A percentile compares a stretch with the other conserved stretches of the same genome.
Evolutionary conservation across 192 early-diverging fungal species (phyloP).

Genomic region (Gorgonomyces haynaldii): DNA sequence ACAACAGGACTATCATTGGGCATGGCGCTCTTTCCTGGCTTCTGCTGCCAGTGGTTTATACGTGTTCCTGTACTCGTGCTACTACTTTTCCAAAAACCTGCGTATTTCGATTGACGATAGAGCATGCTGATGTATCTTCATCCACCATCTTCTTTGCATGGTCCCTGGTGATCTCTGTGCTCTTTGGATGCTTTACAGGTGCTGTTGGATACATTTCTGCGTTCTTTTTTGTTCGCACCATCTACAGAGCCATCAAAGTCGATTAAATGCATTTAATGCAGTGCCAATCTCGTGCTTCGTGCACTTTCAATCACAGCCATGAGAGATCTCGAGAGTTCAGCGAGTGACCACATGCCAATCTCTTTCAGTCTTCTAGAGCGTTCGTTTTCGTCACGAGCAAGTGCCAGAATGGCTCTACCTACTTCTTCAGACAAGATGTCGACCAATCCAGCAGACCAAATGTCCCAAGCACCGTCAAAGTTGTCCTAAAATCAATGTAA

Average conservation of each 20-base stretch:
- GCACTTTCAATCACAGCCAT: conserved; percentile 55
- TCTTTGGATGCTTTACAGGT: conserved; percentile 57
- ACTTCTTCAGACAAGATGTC: conserved; percentile 65
- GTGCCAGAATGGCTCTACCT: conserved; percentile 65
- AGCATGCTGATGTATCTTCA: conserved; percentile 31
- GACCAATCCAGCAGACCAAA: conserved; percentile 70
- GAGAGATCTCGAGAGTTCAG: conserved; percentile 52
- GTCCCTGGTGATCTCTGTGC: conserved; percentile 51
- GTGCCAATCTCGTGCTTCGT: conserved; percentile 28
- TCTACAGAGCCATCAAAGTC: conserved; percentile 68
- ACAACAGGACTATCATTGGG: conserved; percentile 64
- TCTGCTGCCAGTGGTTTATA: conserved; percentile 61
- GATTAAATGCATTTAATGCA: too few relatives aligned
- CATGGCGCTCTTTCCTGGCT: conserved; percentile 75
- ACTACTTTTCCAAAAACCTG: conserved; percentile 22
- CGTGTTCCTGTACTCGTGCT: conserved; percentile 63
- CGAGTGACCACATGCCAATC: conserved; percentile 72
- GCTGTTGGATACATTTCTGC: conserved; percentile 57
- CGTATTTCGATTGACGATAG: too few relatives aligned
- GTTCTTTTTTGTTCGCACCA: conserved; percentile 54
- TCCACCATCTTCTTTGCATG: conserved; percentile 59
- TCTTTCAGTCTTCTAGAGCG: conserved; percentile 62
- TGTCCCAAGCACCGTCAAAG: conserved; percentile 88
- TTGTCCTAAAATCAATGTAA: conserved; percentile 42
- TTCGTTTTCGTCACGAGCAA: conserved; percentile 70